Base-by-base conservation (phyloP, 495 filamentous ascomycete genomes). In the Evernia prunastri region DNA sequence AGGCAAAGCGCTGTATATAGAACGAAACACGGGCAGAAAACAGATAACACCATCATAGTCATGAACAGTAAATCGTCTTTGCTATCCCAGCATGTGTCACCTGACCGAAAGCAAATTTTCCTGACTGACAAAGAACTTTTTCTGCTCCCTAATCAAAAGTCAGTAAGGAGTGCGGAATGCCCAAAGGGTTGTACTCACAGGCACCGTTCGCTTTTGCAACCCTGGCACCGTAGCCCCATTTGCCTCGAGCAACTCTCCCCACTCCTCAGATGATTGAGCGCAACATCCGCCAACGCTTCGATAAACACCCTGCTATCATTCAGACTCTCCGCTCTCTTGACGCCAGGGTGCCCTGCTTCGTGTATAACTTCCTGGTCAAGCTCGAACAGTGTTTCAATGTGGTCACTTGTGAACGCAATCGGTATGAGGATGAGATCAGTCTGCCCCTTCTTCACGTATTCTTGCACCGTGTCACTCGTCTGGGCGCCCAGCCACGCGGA, bases 351-450 rank as follows among this genome's bases (percentile, higher is more conserved):
- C 33, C 90, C 89, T 7, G 88, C 89, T 69, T 96, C 92, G 39
- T 91, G 87, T 71, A 97, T 97, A 42, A 99, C 89, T 74, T 99
- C 95, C 65, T 92, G 81, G 71, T 99, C 95, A 56, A 99, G 80
- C 78, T 99, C 95, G 72, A 88, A 96, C 3, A 99, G 81, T 3
- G 95, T 99, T 76, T 99, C 95, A 68, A 99, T 99, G 70, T 99
- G 95, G 69, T 99, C 95, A 58, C 89, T 94, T 1, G 95, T 99
- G 71, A 99, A 99, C 13, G 95, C 95, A 63, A 99, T 94, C 2
- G 95, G 95, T 64, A 99, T 91, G 5, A 99, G 81, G 10, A 97
- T 80, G 36, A 99, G 78, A 70, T 99, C 90, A 36, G 87, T 93
- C 72, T 96, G 88, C 3, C 92, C 93, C 72, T 94, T 91, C 70